Conservation (phyloP, 305 asterid genomes). For the Striga hermonthica region DNA sequence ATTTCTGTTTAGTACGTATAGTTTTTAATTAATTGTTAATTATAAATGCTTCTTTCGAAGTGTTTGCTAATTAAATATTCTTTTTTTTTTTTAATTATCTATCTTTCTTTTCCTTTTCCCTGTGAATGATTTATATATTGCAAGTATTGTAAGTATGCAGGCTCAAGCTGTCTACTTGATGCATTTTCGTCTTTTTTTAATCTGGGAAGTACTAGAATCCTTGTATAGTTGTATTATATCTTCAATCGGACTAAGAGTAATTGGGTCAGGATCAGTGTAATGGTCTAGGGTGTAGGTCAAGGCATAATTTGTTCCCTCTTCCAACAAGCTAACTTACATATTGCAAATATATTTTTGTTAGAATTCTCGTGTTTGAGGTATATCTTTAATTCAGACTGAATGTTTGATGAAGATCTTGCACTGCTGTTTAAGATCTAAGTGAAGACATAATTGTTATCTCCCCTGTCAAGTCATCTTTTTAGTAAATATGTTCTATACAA, state of each 20-base stretch:
- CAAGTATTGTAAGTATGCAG: conserved; percentile 17
- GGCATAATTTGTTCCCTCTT: not conserved
- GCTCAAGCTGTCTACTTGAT: conserved; percentile 23
- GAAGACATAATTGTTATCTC: conserved; percentile 9
- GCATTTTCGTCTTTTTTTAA: conserved; percentile 22
- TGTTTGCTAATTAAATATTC: not conserved
- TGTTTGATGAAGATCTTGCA: conserved; percentile 18
- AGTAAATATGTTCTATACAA: not conserved
- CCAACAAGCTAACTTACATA: not conserved
- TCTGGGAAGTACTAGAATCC: conserved; percentile 19
- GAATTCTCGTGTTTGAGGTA: conserved; percentile 2
- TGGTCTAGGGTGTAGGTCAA: not conserved
- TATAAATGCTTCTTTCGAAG: not conserved
- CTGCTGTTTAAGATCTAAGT: conserved; percentile 13
- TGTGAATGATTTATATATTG: conserved; percentile 22
- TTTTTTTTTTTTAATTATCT: not conserved
- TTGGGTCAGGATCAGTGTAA: not conserved
- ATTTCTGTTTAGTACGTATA: conserved; percentile 29
- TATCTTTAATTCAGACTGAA: conserved; percentile 2
- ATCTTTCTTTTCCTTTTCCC: not conserved
- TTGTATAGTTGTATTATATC: not conserved
- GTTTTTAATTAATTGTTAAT: conserved; percentile 16
- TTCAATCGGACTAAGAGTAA: not conserved
- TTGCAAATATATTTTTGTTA: not conserved
- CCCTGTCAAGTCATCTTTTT: not conserved